These are phyloP conservation scores for Globisporangium spiculum DNA, from an alignment of 352 stramenopile species.

Conservation along the genomic window DNA sequence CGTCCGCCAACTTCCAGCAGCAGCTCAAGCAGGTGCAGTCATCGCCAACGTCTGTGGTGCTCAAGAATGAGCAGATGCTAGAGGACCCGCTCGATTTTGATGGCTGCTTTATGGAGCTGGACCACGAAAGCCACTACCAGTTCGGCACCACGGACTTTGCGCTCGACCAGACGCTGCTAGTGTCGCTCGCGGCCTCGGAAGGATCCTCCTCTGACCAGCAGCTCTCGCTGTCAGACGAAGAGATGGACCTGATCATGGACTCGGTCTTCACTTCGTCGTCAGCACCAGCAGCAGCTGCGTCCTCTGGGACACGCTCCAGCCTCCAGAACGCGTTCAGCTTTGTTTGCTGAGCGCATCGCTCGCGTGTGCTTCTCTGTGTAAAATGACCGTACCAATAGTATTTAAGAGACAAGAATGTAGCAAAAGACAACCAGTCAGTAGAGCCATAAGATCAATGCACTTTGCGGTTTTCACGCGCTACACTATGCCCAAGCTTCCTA, in stretches of 20 bases:
- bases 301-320: background rate
- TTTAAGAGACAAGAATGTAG: slow-evolving; percentile 5
- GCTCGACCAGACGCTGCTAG: slow-evolving; percentile 11
- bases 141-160: slow-evolving; percentile 1
- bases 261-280: slow-evolving; percentile 8
- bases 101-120: slow-evolving; percentile 15
- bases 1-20: background rate
- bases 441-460: background rate
- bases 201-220: slow-evolving; percentile 1
- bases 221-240: slow-evolving; percentile 14
- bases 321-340: slow-evolving; percentile 13
- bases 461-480: background rate
- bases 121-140: slow-evolving; percentile 5
- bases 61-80: slow-evolving; percentile 5
- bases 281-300: background rate
- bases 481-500: background rate
- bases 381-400: slow-evolving; percentile 13
- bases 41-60: slow-evolving; percentile 7
- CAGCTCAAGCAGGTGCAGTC: slow-evolving; percentile 10
- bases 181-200: slow-evolving; percentile 3
- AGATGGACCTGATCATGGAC: slow-evolving; percentile 19
- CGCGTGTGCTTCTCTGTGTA: slow-evolving; percentile 1
- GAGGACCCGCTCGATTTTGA: slow-evolving; percentile 15
- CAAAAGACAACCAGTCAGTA: background rate
- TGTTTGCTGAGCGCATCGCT: background rate